Base-by-base conservation (phyloP, 257 asterid genomes). In the Nicotiana sylvestris region DNA sequence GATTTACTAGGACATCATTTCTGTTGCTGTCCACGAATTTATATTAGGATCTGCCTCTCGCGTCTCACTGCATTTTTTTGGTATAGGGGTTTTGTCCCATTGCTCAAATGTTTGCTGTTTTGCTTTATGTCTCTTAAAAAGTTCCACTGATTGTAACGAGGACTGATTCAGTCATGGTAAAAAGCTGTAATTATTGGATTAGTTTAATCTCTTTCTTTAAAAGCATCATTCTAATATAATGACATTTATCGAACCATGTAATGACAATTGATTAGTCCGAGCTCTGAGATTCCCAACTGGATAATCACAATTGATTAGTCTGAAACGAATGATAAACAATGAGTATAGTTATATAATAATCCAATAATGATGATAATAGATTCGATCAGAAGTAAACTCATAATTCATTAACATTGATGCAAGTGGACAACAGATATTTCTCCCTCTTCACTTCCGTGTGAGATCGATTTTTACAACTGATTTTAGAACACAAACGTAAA, bases 381-480 rank as follows among this genome's bases (percentile, higher is more conserved):
- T 69, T 37, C 56, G 11, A 21, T 70, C 9, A 18, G 32, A 68
- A 17, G 57, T 69, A 15, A 69, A 39, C 77, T 69, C 56, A n/a
- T 37, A n/a, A 16, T 82, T 83, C 83, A 74, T 78, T 83, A 33
- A 66, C 43, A 46, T 74, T 39, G 35, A 21, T 78, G 79, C 86
- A 78, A 65, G 76, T 76, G 80, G 81, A 82, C 66, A 76, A 84
- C 91, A 74, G 56, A 66, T 68, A 25, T 58, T 66, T 84, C 81
- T 81, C 81, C 82, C 77, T 85, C 86, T 10, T 69, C 57, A 69
- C 77, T 46, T 82, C 89, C 89, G 81, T 81, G 62, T 43, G 77
- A 78, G 66, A 80, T 82, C 55, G 51, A 85, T 70, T 81, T 85
- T 74, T 86, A 86, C 91, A 82, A 77, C 85, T 86, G 90, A 78